Base-by-base conservation (phyloP, 768 basidiomycete species). In the Tephrocybe sp. region DNA sequence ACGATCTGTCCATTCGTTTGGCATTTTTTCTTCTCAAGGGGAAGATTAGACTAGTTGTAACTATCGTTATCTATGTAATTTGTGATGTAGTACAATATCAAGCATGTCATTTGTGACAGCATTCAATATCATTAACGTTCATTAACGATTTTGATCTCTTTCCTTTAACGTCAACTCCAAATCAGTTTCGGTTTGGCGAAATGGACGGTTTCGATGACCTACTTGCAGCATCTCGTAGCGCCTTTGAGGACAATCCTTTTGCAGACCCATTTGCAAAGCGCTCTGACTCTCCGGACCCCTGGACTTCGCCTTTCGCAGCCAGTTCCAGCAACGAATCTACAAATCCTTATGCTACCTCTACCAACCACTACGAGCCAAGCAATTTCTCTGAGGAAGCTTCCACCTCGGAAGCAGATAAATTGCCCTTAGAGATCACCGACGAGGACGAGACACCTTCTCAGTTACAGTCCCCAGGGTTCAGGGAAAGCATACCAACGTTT, bases 121-220 rank as follows among this genome's bases (percentile, higher is more conserved):
- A 39, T 39, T 39, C n/a, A 39, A 16, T 19, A 9, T 39, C 9
- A n/a, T 16, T n/a, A n/a, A 17, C 13, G 10, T 22, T 22, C 11
- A 22, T 19, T 22, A n/a, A 8, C 19, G 12, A 23, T 26, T 43
- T 43, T 43, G 42, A 43, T 43, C 42, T 30, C 26, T 9, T 6
- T 39, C 33, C n/a, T n/a, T n/a, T n/a, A n/a, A n/a, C 7, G 23
- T 43, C 34, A 33, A 48, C 43, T 22, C 13, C 42, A 12, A 34
- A 39, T 16, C 51, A 46, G 13, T 34, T 48, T 34, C 34, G 49
- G 14, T 38, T 30, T 26, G 26, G 26, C 26, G 26, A 26, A 26
- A 89, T 89, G 87, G 86, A 87, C 67, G 72, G 78, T 60, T 91
- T 91, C 65, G 88, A 90, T 71, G 88, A 91, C 67, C 66, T 91